phyloP scores from a whole-genome alignment of 1,139 yeast species.

The Yamadazyma diospyri region DNA sequence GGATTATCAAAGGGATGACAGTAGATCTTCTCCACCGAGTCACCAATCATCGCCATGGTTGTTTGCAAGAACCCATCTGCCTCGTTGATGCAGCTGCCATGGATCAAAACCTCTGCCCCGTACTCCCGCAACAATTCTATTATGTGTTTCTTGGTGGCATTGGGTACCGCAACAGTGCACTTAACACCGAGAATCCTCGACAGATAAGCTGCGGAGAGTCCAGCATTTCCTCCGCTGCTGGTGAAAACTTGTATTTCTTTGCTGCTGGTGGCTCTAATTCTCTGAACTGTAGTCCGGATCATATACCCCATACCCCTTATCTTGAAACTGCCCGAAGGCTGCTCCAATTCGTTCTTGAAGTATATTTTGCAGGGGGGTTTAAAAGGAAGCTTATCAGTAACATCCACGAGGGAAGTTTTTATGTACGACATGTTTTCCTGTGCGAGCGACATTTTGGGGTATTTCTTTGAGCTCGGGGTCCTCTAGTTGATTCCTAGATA shows the following conservation, averaged over 20 bases:
- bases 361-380: conserved; percentile 27
- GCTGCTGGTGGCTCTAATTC: conserved; percentile 17
- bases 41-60: conserved; percentile 17
- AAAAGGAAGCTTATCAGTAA: conserved; percentile 21
- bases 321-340: conserved; percentile 42
- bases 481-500: too few relatives aligned
- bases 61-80: conserved; percentile 31
- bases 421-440: conserved; percentile 6
- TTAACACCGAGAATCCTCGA: conserved; percentile 22
- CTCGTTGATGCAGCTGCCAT: conserved; percentile 35
- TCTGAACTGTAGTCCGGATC: conserved; percentile 20
- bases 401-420: conserved; percentile 26
- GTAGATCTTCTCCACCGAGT: conserved; percentile 24
- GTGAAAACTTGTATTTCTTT: conserved; percentile 29
- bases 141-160: conserved; percentile 23
- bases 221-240: conserved; percentile 48
- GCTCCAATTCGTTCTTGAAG: conserved; percentile 38
- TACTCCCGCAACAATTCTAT: conserved; percentile 21
- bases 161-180: conserved; percentile 42
- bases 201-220: conserved; percentile 42
- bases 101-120: conserved; percentile 28
- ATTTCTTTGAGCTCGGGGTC: too few relatives aligned
- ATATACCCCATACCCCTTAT: conserved; percentile 38
- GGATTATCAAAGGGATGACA: conserved; percentile 43
- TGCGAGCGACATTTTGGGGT: conserved; percentile 13